A percentile compares a stretch with the other conserved stretches of the same genome.
These are phyloP conservation scores for Botrytis deweyae DNA, from an alignment of 2,329 filamentous ascomycete species.

Conservation along the genomic window DNA sequence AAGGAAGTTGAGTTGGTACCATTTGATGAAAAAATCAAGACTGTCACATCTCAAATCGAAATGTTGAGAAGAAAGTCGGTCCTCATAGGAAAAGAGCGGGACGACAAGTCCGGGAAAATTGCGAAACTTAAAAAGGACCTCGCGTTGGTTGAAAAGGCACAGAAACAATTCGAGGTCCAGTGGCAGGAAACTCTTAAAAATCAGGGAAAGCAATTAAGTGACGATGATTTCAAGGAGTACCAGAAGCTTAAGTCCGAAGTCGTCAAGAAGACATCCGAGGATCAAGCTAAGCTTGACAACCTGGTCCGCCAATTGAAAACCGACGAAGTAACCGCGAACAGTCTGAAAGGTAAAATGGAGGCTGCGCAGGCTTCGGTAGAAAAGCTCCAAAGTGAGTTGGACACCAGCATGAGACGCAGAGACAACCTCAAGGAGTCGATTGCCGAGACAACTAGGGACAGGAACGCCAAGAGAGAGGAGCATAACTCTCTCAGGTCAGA, in stretches of 20 bases:
- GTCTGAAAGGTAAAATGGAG: slow-evolving; percentile 84
- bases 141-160: slow-evolving; percentile 81
- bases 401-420: slow-evolving; percentile 67
- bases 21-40: slow-evolving; percentile 85
- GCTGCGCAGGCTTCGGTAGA: slow-evolving; percentile 70
- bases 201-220: slow-evolving; percentile 81
- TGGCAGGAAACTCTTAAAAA: slow-evolving; percentile 83
- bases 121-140: slow-evolving; percentile 79
- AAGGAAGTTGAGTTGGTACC: slow-evolving; percentile 83
- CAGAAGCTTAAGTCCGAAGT: slow-evolving; percentile 81
- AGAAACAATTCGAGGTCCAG: slow-evolving; percentile 82
- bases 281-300: slow-evolving; percentile 81
- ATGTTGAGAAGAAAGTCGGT: slow-evolving; percentile 66
- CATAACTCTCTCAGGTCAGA: slow-evolving; percentile 84
- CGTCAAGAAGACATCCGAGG: slow-evolving; percentile 74
- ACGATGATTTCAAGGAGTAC: slow-evolving; percentile 86
- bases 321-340: slow-evolving; percentile 87
- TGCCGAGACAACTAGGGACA: slow-evolving; percentile 71
- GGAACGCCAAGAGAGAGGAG: slow-evolving; percentile 85
- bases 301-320: slow-evolving; percentile 87
- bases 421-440: slow-evolving; percentile 60
- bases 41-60: slow-evolving; percentile 70
- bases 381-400: slow-evolving; percentile 70
- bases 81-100: slow-evolving; percentile 72
- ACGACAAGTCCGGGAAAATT: slow-evolving; percentile 66